Base-by-base conservation (phyloP, 805 yeast genomes). In the Nakazawaea wickerhamii region DNA sequence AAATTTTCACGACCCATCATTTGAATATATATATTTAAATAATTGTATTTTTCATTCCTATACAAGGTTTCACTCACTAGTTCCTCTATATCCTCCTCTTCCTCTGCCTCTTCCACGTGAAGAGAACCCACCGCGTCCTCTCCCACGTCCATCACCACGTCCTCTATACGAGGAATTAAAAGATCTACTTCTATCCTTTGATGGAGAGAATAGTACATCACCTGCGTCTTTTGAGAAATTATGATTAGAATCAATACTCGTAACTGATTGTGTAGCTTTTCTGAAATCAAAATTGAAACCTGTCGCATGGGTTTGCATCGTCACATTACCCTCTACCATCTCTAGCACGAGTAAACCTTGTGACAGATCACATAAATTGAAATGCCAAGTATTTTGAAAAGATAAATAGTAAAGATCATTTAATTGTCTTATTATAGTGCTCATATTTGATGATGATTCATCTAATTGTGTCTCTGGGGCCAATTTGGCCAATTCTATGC, bases 331-430 rank as follows among this genome's bases (percentile, higher is more conserved):
- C 40, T 68, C 63, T 11, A 55, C 63, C 45, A 67, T 63, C 41
- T 63, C 64, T 44, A 76, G 61, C 37, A 65, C 59, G 41, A 79
- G 63, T 38, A 62, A 58, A 5, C 84, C 88, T 49, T 67, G 62
- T 19, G 66, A 59, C 22, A 69, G 70, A 55, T 84, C 91, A 52
- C 88, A 76, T 35, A 84, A 63, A 52, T 82, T 82, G 58, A 79
- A 80, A 58, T 84, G 87, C 95, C 95, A 84, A 44, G 81, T 68
- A 52, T 80, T 79, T 54, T 79, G 81, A 59, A 79, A 83, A 1
- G 88, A 77, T 13, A 74, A 67, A 55, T 78, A 76, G 50, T 79
- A 77, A 30, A 72, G 61, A 53, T 82, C 87, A 55, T 79, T 80
- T 43, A 77, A 68, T 45, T 65, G 67, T 55, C 73, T 64, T 19